Evolutionary conservation across 371 early-diverging fungal genomes (phyloP), one percentile per base, ranked within the genome.

Genomic region (Umbelopsis sp.): DNA sequence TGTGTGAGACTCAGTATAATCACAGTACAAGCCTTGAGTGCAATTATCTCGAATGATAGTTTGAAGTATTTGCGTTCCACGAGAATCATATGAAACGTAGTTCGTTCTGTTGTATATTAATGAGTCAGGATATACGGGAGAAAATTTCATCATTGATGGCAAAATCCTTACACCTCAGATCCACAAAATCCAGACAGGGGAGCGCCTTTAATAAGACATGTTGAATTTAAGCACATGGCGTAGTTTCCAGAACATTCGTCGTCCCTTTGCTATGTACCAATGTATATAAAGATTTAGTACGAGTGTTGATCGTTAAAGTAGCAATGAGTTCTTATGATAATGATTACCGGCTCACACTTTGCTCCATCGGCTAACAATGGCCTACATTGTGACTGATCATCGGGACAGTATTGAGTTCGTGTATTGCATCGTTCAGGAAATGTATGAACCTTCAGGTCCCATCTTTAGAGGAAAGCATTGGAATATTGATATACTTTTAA

Each of bases 1-100:
- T 16, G 51, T 38, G 20, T 53, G 66, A 0, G n/a, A 50, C 4
- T 57, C 18, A 8, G 51, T 22, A 12, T 67, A 41, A 22, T 66
- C 63, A 63, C 84, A 83, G 44, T 74, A 83, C 1, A 79, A 73
- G 1, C 77, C 79, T n/a, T 63, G 50, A 0, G 84, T 83, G 18
- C 84, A 83, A 63, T 83, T 83, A 37, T 83, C 84, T 46, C 84
- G 74, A 37, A 81, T 70, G 44, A 81, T 81, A 0, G 71, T 78
- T 65, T 83, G 84, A 44, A 70, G 65, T 11, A 77, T 37, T 1
- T 50, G 51, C 24, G 73, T 65, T 12, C 75, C 77, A 1, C 65
- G 70, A 4, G 73, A 73, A 68, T 80, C 76, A 32, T 80, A 73
- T 0, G 79, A 72, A 16, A 67, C 65, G 57, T 80, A 83, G 4